Base-by-base conservation (phyloP, 768 basidiomycete species). In the Kwoniella shandongensis region DNA sequence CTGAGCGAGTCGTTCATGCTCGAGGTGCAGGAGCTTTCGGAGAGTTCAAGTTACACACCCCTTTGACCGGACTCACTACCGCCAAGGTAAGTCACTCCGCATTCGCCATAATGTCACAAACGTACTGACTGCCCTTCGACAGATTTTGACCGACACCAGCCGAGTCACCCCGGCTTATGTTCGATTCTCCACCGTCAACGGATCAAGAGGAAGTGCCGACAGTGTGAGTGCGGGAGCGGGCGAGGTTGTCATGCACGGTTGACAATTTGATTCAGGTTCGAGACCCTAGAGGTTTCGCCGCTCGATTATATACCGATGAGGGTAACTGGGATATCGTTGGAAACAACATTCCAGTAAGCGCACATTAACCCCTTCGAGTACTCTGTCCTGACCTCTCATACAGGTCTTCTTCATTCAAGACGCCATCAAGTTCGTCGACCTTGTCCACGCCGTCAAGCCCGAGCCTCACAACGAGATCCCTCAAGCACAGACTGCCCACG, bases 401-500 rank as follows among this genome's bases (percentile, higher is more conserved):
- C 6, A 32, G 32, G 32, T 32, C 32, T 32, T 32, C 20, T 51
- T 40, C 23, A 29, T 38, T 22, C 22, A 51, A 20, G 86, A 88
- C 58, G 84, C 85, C 1, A 85, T 89, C 76, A 87, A 91, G 74
- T 92, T 92, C 72, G 87, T 88, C 13, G 90, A 93, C 68, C 77
- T 92, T 49, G 80, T 91, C 30, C 91, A 92, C 70, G 86, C 90
- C 4, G 86, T 89, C 74, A 92, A 92, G 71, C 88, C 90, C 1
- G 89, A 91, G 70, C 89, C 89, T 3, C 83, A 89, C 42, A 88
- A 88, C 57, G 91, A 91, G 63, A 79, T 80, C 23, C 79, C 79
- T 15, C 74, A 76, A 57, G 78, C 68, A 22, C 67, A 77, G 61
- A 75, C 74, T 3, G 74, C 78, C 1, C 89, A 91, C 69, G 89